Evolutionary conservation across 1,139 yeast species (phyloP).

Genomic region (Yamadazyma spencermartinsiae): DNA sequence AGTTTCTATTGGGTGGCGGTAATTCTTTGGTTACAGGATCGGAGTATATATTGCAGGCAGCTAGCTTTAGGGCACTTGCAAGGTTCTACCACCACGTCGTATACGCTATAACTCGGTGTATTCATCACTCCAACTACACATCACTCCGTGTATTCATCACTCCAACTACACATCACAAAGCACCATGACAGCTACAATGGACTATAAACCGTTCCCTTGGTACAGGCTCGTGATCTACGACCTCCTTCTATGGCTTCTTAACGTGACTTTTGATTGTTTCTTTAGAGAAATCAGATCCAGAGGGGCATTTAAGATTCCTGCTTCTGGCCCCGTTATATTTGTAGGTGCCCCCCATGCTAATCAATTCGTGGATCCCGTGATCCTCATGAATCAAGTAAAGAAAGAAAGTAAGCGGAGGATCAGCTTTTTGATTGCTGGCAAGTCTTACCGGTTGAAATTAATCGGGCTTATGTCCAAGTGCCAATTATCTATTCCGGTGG

Average conservation of each 20-base stretch:
- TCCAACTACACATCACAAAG: not conserved
- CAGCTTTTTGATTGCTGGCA: slow-evolving; percentile 77
- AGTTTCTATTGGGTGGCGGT: no score
- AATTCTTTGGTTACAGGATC: no score
- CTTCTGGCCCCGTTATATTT: slow-evolving; percentile 81
- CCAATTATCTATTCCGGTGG: slow-evolving; percentile 85
- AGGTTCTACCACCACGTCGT: no score
- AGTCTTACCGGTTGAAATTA: slow-evolving; percentile 63
- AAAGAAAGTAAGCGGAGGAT: slow-evolving; percentile 71
- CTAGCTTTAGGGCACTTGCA: no score
- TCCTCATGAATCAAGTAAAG: slow-evolving; percentile 79
- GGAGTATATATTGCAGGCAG: no score
- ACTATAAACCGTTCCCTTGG: slow-evolving; percentile 22
- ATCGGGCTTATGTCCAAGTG: slow-evolving; percentile 77
- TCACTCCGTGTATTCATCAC: not conserved
- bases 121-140: not conserved
- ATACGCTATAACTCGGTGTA: no score
- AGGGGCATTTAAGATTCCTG: slow-evolving; percentile 87
- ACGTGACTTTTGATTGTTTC: slow-evolving; percentile 54
- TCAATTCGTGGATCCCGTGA: slow-evolving; percentile 90
- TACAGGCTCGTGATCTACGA: slow-evolving; percentile 47
- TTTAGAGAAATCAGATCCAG: slow-evolving; percentile 89
- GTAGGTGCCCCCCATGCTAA: slow-evolving; percentile 98
- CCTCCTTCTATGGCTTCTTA: slow-evolving; percentile 47
- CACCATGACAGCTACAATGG: not conserved